Evolutionary conservation across 75 land plant species (phyloP).

Genomic region (Isoetes taiwanensis): DNA sequence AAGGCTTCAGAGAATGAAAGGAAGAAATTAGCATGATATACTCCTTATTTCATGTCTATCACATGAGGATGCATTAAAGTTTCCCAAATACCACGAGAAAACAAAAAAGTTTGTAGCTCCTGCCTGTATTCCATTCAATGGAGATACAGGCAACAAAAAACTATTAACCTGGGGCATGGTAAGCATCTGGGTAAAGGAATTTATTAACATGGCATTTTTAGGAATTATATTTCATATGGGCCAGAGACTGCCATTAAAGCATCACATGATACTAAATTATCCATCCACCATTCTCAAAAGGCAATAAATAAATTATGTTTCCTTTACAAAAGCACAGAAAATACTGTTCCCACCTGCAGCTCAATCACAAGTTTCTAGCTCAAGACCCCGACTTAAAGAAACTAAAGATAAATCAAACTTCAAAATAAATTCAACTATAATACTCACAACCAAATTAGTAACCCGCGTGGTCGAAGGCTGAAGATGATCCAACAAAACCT

Average conservation of each 20-base stretch:
- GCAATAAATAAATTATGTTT: neutral
- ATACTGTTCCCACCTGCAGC: neutral
- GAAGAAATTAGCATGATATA: conserved; percentile 3
- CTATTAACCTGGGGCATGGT: too few species aligned
- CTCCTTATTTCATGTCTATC: neutral
- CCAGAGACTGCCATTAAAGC: too few species aligned
- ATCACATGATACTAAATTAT: too few species aligned
- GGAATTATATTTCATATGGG: too few species aligned
- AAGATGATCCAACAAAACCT: conserved; percentile 56
- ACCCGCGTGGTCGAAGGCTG: conserved; percentile 19
- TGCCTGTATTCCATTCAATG: too few species aligned
- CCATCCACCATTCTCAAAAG: too few species aligned
- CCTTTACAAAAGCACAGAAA: neutral
- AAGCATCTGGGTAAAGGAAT: too few species aligned
- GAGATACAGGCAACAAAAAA: too few species aligned
- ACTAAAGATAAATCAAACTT: neutral
- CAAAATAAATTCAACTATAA: neutral
- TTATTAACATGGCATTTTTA: too few species aligned
- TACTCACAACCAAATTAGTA: conserved; percentile 17
- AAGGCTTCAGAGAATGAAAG: neutral
- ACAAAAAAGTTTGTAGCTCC: neutral
- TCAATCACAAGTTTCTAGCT: neutral
- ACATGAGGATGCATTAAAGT: neutral
- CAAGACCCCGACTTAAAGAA: neutral
- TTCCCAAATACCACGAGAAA: neutral